These are phyloP conservation scores for Phytophthora boehmeriae DNA, from an alignment of 352 stramenopile genomes.

Conservation along the genomic window DNA sequence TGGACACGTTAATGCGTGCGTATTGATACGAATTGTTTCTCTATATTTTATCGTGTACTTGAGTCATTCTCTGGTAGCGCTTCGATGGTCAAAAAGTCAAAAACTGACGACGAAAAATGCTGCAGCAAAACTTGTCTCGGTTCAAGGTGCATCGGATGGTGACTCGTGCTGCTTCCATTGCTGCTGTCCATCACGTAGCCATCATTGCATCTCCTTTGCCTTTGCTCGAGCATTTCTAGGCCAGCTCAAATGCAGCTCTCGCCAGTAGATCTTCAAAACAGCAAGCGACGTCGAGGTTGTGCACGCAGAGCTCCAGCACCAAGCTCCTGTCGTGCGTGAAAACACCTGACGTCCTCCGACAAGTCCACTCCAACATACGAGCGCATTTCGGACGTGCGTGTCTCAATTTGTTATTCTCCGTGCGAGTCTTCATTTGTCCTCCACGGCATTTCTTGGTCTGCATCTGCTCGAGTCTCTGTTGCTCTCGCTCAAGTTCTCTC, in stretches of 20 bases:
- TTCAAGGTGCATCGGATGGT: slow-evolving; percentile 16
- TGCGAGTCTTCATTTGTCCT: slow-evolving; percentile 1
- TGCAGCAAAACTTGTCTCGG: slow-evolving; percentile 3
- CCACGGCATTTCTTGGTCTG: slow-evolving; percentile 25
- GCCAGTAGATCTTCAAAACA: slow-evolving; percentile 36
- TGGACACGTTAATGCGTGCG: neutral
- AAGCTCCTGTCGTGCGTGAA: slow-evolving; percentile 8
- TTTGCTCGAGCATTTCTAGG: slow-evolving; percentile 5
- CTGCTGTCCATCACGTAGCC: neutral
- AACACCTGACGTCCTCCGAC: slow-evolving; percentile 11
- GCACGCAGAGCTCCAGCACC: slow-evolving; percentile 20
- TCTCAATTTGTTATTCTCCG: neutral
- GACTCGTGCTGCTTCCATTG: neutral
- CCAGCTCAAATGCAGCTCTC: neutral
- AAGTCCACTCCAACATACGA: slow-evolving; percentile 31
- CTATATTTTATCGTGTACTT: slow-evolving; percentile 30
- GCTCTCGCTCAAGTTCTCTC: slow-evolving; percentile 52
- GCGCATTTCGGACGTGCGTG: slow-evolving; percentile 23
- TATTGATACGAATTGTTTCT: slow-evolving; percentile 30
- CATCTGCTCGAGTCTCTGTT: slow-evolving; percentile 29
- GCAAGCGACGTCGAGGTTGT: slow-evolving; percentile 38
- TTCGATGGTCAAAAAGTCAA: slow-evolving; percentile 17
- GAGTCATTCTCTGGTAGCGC: neutral
- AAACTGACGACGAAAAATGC: slow-evolving; percentile 16
- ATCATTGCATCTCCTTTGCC: neutral